Evolutionary conservation across 176 grass and related monocot genomes (phyloP).

Genomic region (Bolboschoenus planiculmis): DNA sequence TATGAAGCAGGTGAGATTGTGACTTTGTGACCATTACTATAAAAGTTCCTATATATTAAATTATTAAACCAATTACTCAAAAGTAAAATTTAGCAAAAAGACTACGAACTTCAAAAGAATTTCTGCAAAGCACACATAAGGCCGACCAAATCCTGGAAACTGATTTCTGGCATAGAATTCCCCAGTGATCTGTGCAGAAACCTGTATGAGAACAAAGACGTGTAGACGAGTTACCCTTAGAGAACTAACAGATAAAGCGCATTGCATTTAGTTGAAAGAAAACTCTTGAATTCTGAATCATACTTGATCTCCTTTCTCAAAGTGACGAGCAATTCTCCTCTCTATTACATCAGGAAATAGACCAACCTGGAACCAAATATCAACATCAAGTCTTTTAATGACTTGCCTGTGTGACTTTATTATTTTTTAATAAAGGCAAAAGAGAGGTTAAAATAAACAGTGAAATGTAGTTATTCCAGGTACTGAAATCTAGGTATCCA

Average conservation of each 20-base stretch:
- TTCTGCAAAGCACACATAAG: slow-evolving; percentile 71
- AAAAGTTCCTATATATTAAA: neutral
- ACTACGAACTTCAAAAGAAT: slow-evolving; percentile 64
- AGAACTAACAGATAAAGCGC: neutral
- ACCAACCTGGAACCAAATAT: slow-evolving; percentile 72
- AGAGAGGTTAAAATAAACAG: neutral
- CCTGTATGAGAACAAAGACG: slow-evolving; percentile 29
- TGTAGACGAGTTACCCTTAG: neutral
- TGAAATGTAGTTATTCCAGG: neutral
- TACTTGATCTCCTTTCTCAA: slow-evolving; percentile 79
- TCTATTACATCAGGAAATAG: slow-evolving; percentile 91
- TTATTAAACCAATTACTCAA: neutral
- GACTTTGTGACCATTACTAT: neutral
- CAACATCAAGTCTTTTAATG: slow-evolving; percentile 19
- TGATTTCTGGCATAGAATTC: slow-evolving; percentile 95
- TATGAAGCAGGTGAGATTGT: slow-evolving; percentile 11
- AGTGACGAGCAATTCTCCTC: slow-evolving; percentile 60
- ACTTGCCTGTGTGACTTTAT: neutral
- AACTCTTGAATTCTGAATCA: slow-evolving; percentile 13
- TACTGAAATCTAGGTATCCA: neutral
- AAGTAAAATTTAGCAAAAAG: slow-evolving; percentile 3
- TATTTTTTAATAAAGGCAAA: neutral
- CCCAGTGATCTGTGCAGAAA: slow-evolving; percentile 86
- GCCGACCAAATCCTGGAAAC: slow-evolving; percentile 91
- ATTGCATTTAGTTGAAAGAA: neutral